These are phyloP conservation scores for Earliella scabrosa DNA, from an alignment of 1,284 basidiomycete species.

Conservation along the genomic window DNA sequence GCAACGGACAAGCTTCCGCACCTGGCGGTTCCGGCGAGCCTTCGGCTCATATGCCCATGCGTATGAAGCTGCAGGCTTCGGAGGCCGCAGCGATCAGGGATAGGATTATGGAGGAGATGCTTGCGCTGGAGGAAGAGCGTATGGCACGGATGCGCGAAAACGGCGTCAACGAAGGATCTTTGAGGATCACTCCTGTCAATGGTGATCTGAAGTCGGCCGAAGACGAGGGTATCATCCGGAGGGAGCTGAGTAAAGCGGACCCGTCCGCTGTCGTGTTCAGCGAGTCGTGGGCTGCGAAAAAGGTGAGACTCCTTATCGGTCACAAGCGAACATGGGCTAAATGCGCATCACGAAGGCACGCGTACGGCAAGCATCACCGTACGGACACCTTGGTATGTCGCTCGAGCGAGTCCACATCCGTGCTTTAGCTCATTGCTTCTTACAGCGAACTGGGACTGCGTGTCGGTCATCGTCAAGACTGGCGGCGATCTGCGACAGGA, in stretches of 20 bases:
- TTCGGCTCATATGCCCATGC: conserved; percentile 40
- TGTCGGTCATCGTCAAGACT: conserved; percentile 98
- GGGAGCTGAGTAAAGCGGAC: conserved; percentile 96
- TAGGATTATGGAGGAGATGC: conserved; percentile 99
- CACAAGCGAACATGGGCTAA: conserved; percentile 11
- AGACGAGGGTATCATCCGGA: conserved; percentile 90
- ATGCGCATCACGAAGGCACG: conserved; percentile 57
- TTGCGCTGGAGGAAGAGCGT: conserved; percentile 93
- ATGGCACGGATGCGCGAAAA: conserved; percentile 92
- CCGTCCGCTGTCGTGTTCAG: conserved; percentile 94
- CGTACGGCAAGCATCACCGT: conserved; percentile 91
- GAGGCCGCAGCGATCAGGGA: conserved; percentile 92
- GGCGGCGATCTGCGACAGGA: conserved; percentile 97
- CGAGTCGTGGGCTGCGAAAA: conserved; percentile 95
- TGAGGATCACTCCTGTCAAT: conserved; percentile 50
- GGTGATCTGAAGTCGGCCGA: conserved; percentile 70
- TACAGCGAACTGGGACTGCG: conserved; percentile 78
- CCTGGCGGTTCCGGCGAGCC: conserved; percentile 30
- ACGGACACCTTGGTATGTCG: conserved; percentile 86
- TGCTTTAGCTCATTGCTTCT: not conserved
- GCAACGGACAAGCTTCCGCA: conserved; percentile 37
- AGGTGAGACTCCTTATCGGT: conserved; percentile 50
- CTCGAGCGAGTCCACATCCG: too few relatives aligned
- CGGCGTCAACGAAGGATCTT: conserved; percentile 57
- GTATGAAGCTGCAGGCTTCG: conserved; percentile 72